Evolutionary conservation across 1,284 basidiomycete species (phyloP).

Genomic region (Puccinia novopanici): DNA sequence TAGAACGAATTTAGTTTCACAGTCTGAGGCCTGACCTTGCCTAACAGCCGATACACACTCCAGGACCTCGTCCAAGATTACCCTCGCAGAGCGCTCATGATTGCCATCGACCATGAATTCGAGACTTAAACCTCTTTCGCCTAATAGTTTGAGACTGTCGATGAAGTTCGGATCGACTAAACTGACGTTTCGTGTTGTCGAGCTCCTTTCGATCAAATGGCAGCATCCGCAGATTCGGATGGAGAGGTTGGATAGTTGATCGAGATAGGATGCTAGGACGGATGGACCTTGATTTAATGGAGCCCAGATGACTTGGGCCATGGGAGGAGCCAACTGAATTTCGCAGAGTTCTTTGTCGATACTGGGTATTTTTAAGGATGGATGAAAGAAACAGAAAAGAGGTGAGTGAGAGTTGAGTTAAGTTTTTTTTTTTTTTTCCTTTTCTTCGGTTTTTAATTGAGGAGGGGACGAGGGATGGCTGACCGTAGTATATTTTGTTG

Average conservation of each 20-base stretch:
- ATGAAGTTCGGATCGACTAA: slow-evolving; percentile 29
- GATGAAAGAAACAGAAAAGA: not conserved
- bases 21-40: slow-evolving; percentile 8
- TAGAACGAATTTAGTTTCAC: slow-evolving; percentile 43
- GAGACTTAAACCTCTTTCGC: slow-evolving; percentile 37
- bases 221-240: slow-evolving; percentile 33
- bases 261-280: slow-evolving; percentile 28
- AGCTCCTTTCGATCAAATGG: slow-evolving; percentile 31
- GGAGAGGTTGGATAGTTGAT: not conserved
- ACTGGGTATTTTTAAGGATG: not conserved
- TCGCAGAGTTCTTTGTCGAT: slow-evolving; percentile 22
- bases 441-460: too few species aligned
- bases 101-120: slow-evolving; percentile 48
- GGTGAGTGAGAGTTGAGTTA: too few species aligned
- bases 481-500: slow-evolving; percentile 3
- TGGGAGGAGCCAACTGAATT: not conserved
- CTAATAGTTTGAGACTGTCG: slow-evolving; percentile 31
- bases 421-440: too few species aligned
- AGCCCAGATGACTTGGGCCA: slow-evolving; percentile 44
- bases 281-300: slow-evolving; percentile 36
- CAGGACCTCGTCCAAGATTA: slow-evolving; percentile 43
- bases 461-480: not conserved
- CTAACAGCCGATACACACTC: slow-evolving; percentile 47
- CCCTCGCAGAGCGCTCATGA: slow-evolving; percentile 18
- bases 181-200: not conserved